These are phyloP conservation scores for Trichomonas gallinae DNA, from an alignment of 208 protist genomes.

Conservation along the genomic window DNA sequence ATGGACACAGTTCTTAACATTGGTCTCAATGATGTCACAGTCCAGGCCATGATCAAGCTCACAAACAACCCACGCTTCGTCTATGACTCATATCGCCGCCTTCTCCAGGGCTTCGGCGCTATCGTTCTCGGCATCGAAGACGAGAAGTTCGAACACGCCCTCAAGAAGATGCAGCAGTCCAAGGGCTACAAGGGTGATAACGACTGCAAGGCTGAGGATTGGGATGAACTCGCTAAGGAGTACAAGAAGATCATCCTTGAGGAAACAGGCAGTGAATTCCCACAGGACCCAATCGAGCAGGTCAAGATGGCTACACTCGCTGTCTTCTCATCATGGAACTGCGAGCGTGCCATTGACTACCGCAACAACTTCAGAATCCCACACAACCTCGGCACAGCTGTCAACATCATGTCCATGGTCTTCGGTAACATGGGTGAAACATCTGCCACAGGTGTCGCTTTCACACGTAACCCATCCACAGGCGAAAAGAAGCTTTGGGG, in stretches of 20 bases:
- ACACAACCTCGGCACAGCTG: neutral
- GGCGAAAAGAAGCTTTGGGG: neutral
- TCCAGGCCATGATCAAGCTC: neutral
- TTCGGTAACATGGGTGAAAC: neutral
- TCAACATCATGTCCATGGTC: constrained; percentile 1
- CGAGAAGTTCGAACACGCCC: neutral
- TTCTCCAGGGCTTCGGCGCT: neutral
- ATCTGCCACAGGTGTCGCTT: neutral
- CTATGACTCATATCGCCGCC: neutral
- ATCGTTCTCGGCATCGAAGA: neutral
- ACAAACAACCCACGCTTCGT: neutral
- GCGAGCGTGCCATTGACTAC: neutral
- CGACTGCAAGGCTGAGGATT: neutral
- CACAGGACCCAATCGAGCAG: constrained; percentile 11
- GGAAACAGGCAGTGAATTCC: neutral
- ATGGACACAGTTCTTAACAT: constrained; percentile 7
- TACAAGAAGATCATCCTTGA: neutral
- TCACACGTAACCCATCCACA: neutral
- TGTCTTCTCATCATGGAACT: neutral
- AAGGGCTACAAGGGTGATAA: neutral
- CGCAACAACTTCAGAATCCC: neutral
- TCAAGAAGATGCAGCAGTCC: neutral
- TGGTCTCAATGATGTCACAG: neutral
- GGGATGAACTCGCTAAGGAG: neutral
- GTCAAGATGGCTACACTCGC: neutral